Percentiles rank a stretch among this genome's conserved stretches.
Evolutionary conservation across 176 grass and related monocot genomes (phyloP).

Genomic region (Lolium perenne): DNA sequence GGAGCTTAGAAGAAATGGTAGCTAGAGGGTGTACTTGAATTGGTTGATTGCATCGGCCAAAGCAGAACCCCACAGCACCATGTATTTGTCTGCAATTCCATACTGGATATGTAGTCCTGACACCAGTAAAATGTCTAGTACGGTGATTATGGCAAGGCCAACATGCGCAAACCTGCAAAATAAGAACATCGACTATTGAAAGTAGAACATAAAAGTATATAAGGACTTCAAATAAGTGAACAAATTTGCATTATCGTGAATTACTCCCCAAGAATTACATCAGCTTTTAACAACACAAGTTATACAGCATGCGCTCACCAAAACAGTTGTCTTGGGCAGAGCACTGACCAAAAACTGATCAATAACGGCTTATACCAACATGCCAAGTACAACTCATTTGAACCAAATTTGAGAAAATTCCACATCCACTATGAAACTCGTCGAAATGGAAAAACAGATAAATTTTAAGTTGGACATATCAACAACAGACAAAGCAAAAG

Average conservation of each 20-base stretch:
- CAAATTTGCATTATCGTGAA: not conserved
- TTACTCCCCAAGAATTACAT: not conserved
- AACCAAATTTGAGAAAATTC: not conserved
- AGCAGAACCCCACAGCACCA: slow-evolving; percentile 78
- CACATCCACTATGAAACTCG: not conserved
- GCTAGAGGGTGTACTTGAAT: slow-evolving; percentile 64
- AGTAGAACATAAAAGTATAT: slow-evolving; percentile 1
- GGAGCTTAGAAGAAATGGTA: slow-evolving; percentile 40
- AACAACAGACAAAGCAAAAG: slow-evolving; percentile 26
- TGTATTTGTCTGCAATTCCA: slow-evolving; percentile 73
- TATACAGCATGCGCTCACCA: not conserved
- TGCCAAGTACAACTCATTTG: slow-evolving; percentile 3
- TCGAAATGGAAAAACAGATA: not conserved
- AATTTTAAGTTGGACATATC: not conserved
- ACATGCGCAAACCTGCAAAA: slow-evolving; percentile 73
- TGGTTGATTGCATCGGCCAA: slow-evolving; percentile 79
- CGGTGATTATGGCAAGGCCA: slow-evolving; percentile 61
- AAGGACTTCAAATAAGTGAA: slow-evolving; percentile 13
- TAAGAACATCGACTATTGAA: slow-evolving; percentile 40
- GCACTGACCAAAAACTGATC: not conserved
- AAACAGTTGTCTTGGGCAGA: slow-evolving; percentile 17
- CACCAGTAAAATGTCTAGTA: slow-evolving; percentile 73
- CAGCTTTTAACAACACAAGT: slow-evolving; percentile 16
- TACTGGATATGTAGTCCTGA: slow-evolving; percentile 57
- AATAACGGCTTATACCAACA: slow-evolving; percentile 1